Evolutionary conservation across 352 stramenopile genomes (phyloP).

Genomic region (Phytophthora hibernalis): DNA sequence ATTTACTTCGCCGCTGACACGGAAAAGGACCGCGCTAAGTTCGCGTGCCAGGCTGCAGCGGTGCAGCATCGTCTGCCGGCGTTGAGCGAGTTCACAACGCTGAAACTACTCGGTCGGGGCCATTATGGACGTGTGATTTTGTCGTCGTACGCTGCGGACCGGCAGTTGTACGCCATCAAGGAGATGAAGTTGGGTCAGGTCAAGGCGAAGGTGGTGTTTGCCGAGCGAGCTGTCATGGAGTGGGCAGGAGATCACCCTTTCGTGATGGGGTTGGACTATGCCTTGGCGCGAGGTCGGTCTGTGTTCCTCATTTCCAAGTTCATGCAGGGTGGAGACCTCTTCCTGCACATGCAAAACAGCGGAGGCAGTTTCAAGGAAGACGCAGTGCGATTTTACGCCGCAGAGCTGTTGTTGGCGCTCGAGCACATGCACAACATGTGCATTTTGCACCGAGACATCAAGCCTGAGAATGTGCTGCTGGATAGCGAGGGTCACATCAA

Average conservation of each 20-base stretch:
- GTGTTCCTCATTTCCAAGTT: conserved; percentile 99
- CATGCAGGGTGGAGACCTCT: conserved; percentile 97
- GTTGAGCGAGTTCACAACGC: conserved; percentile 78
- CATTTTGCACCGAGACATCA: conserved; percentile 94
- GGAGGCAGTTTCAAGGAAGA: conserved; percentile 82
- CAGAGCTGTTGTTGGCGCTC: conserved; percentile 80
- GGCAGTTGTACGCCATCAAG: conserved; percentile 85
- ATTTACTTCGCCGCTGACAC: conserved; percentile 84
- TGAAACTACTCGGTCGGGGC: conserved; percentile 84
- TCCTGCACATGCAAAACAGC: conserved; percentile 90
- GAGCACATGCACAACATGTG: conserved; percentile 93
- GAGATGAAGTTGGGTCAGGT: conserved; percentile 92
- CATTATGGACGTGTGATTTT: conserved; percentile 89
- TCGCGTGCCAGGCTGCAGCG: conserved; percentile 57
- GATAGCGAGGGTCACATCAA: conserved; percentile 91
- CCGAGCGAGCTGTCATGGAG: conserved; percentile 85
- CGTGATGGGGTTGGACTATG: conserved; percentile 97
- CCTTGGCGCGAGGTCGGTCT: conserved; percentile 95
- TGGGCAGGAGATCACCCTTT: conserved; percentile 94
- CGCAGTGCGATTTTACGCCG: conserved; percentile 86
- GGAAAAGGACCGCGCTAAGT: conserved; percentile 88
- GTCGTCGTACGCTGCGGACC: conserved; percentile 42
- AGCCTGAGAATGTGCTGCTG: conserved; percentile 93
- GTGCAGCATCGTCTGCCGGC: conserved; percentile 67
- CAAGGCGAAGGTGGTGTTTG: conserved; percentile 88